Evolutionary conservation across 352 stramenopile genomes (phyloP), one percentile per base, ranked within the genome.

Genomic region (Phytopythium montanum): DNA sequence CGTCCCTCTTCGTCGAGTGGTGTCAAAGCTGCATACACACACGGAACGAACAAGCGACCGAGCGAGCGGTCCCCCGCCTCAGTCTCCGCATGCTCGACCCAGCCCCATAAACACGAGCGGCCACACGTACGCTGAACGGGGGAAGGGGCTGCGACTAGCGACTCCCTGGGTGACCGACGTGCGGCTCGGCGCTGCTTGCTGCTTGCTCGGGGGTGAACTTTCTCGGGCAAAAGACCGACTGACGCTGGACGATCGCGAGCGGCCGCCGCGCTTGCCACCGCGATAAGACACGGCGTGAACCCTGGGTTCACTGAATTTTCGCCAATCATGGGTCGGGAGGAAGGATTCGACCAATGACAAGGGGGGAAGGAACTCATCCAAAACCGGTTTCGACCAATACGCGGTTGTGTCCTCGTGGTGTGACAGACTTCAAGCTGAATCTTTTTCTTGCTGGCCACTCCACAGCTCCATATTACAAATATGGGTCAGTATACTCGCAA

Each of bases 351-450:
- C 50, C 50, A 56, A 56, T 56, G 19, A 2, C 2, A 25, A 21
- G 29, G 18, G 19, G 4, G 3, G 9, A 21, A 31, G 0, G 16
- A 46, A 46, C 29, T 56, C 50, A 56, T 46, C 50, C 50, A 26
- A 36, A 19, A n/a, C 25, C 12, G 18, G 29, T 55, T 56, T 56
- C 10, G n/a, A 10, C 50, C 50, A 56, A 56, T 56, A 18, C 29
- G 19, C 5, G 33, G 13, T 8, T 33, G 50, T 41, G 14, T 36
- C 28, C 28, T 55, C 49, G n/a, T 18, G 23, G 49, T 42, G 49
- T 55, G 49, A 55, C 50, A 52, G 31, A 34, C 50, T 56, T 56
- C 50, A 56, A 56, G 50, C 50, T 56, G 50, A 54, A 54, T 54
- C 49, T 54, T 54, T 54, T 54, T 10, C 3, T 54, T 54, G 4